A percentile compares a stretch with the other conserved stretches of the same genome.
Conservation (phyloP, 176 grass and related monocot genomes). For the Aegilops umbellulata region DNA sequence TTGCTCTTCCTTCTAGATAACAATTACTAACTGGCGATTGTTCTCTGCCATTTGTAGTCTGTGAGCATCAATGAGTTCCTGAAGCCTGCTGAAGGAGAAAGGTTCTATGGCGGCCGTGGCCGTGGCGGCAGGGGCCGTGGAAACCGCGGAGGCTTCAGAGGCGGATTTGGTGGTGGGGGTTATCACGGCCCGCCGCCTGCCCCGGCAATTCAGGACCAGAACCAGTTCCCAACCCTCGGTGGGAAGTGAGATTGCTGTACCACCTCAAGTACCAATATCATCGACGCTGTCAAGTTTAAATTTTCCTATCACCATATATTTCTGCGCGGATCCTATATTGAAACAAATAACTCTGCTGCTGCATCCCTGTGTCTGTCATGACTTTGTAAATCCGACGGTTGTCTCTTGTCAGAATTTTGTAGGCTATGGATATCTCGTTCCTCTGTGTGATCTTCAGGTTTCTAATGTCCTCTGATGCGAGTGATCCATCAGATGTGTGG, state of each 20-base stretch:
- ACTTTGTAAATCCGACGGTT: constrained; percentile 47
- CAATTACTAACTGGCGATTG: neutral
- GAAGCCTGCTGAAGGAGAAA: constrained; percentile 81
- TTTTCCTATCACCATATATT: constrained; percentile 13
- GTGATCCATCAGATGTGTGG: too few species aligned
- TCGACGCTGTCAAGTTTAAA: neutral
- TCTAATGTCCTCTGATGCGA: too few species aligned
- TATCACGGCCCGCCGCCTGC: constrained; percentile 25
- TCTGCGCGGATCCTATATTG: neutral
- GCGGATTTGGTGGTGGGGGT: constrained; percentile 38
- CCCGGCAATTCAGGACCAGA: constrained; percentile 68
- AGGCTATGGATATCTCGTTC: neutral
- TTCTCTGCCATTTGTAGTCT: constrained; percentile 28
- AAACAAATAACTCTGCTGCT: constrained; percentile 38
- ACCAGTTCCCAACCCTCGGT: constrained; percentile 75
- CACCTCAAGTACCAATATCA: neutral
- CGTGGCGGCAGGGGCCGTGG: constrained; percentile 62
- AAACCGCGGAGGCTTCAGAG: constrained; percentile 55
- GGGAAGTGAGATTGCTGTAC: constrained; percentile 46
- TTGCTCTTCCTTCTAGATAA: neutral
- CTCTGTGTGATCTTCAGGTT: too few species aligned
- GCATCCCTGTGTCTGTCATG: neutral
- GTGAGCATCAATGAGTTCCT: constrained; percentile 84
- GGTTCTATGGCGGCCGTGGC: constrained; percentile 60
- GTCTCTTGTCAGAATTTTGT: constrained; percentile 31